A percentile compares a stretch with the other conserved stretches of the same genome.
These are phyloP conservation scores for Trichomonas gallinae DNA, from an alignment of 208 protist genomes.

Conservation along the genomic window DNA sequence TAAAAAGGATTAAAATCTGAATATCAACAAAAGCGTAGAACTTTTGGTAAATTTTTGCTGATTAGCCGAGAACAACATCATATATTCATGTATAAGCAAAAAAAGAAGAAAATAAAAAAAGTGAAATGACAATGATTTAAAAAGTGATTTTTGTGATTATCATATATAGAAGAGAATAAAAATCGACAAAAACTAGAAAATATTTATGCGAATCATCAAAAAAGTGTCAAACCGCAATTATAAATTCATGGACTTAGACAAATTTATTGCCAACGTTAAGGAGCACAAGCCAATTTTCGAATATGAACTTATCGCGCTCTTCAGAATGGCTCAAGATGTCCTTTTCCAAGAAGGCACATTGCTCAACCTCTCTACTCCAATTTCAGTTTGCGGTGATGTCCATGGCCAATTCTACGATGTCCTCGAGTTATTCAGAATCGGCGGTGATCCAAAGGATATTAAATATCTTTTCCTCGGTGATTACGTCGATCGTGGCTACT, in stretches of 20 bases:
- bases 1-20: too few species aligned
- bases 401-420: conserved; percentile 27
- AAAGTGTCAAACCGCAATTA: background rate
- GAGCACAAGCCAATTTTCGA: background rate
- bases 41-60: too few species aligned
- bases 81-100: too few species aligned
- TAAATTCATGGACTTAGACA: background rate
- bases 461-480: conserved; percentile 25
- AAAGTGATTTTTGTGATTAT: too few species aligned
- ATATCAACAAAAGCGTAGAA: too few species aligned
- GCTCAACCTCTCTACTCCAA: conserved; percentile 27
- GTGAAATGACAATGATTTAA: too few species aligned
- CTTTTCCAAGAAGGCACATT: conserved; percentile 31
- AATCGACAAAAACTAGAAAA: too few species aligned
- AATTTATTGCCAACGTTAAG: background rate
- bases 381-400: conserved; percentile 33
- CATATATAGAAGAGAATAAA: too few species aligned
- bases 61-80: too few species aligned
- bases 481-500: conserved; percentile 24
- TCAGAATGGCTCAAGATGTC: background rate
- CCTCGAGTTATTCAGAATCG: background rate
- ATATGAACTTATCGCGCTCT: background rate
- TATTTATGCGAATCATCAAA: background rate
- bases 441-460: background rate
- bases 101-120: too few species aligned